Evolutionary conservation across 2,329 filamentous ascomycete species (phyloP), one percentile per base, ranked within the genome.

Genomic region (Teratosphaeria pseudoeucalypti): DNA sequence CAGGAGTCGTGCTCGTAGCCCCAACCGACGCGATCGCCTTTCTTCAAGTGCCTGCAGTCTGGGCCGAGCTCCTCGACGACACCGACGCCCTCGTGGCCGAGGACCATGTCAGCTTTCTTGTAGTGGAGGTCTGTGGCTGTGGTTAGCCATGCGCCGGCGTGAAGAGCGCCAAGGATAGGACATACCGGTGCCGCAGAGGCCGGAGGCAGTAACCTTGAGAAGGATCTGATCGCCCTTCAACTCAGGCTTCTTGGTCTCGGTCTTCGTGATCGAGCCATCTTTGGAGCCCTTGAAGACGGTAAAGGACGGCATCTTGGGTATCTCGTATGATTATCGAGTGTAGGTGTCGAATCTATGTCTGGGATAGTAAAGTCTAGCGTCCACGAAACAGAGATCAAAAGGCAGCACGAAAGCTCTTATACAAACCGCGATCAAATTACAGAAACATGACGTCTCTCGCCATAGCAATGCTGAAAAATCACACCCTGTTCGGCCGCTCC

Each of bases 241-340:
- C 16, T 79, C 74, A 34, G 74, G 73, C 61, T 75, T 78, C 54
- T 66, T 77, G 52, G 79, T 81, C 55, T 75, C 75, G 53, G 73
- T 70, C 70, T 83, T 73, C 60, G 78, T 71, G 66, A 86, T 82
- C 60, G 76, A 76, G 66, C 84, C 83, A 59, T 80, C 79, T 64
- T 82, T 77, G 64, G 78, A 78, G 64, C 85, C 85, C 69, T 84
- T 85, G 80, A 78, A 87, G 59, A 86, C 82, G 47, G 82, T 86
- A 76, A 85, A 85, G 57, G 69, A 69, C 64, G 68, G 66, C 71
- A 72, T 73, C 58, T 58, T 67, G 56, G 14, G 16, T 49, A 23
- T 19, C 43, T 49, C 3, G n/a, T 23, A 5, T 23, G 16, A 10
- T 49, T n/a, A 19, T 19, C 19, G 5, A n/a, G 16, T 49, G n/a